Evolutionary conservation across 1,284 basidiomycete genomes (phyloP).

Genomic region (Pyrrhoderma noxium): DNA sequence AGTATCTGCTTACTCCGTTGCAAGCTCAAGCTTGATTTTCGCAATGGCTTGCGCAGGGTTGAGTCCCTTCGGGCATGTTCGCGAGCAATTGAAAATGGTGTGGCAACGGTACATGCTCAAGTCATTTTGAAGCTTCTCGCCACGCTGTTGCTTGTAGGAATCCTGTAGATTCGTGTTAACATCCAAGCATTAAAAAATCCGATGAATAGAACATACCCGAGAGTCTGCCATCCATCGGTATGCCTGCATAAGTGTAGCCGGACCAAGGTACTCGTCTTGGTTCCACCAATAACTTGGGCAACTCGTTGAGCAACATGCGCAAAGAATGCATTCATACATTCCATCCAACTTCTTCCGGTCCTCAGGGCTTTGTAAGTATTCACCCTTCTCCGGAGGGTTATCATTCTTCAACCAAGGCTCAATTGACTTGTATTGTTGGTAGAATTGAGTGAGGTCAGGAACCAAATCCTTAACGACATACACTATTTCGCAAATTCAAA

Average conservation of each 20-base stretch:
- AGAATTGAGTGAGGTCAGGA: constrained; percentile 84
- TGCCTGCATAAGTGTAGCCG: constrained; percentile 92
- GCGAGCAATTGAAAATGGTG: constrained; percentile 94
- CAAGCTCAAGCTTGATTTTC: constrained; percentile 85
- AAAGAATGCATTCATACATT: constrained; percentile 93
- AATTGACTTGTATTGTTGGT: constrained; percentile 99
- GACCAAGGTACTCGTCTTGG: constrained; percentile 96
- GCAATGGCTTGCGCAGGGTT: constrained; percentile 87
- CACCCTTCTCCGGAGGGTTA: constrained; percentile 74
- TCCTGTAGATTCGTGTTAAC: constrained; percentile 44
- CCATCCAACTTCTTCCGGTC: constrained; percentile 96
- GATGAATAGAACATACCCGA: constrained; percentile 44
- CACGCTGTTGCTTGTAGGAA: constrained; percentile 72
- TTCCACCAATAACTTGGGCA: constrained; percentile 99
- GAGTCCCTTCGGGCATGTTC: constrained; percentile 93
- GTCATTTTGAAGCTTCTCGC: constrained; percentile 91
- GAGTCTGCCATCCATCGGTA: constrained; percentile 99
- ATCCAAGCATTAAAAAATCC: not conserved
- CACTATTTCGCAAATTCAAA: constrained; percentile 48
- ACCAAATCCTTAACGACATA: constrained; percentile 99
- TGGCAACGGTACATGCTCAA: constrained; percentile 91
- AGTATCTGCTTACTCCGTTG: constrained; percentile 46
- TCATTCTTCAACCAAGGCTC: constrained; percentile 93
- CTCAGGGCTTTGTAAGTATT: constrained; percentile 85
- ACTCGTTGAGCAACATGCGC: constrained; percentile 93